These are phyloP conservation scores for Scedosporium dehoogii DNA, from an alignment of 2,329 filamentous ascomycete genomes.

Conservation along the genomic window DNA sequence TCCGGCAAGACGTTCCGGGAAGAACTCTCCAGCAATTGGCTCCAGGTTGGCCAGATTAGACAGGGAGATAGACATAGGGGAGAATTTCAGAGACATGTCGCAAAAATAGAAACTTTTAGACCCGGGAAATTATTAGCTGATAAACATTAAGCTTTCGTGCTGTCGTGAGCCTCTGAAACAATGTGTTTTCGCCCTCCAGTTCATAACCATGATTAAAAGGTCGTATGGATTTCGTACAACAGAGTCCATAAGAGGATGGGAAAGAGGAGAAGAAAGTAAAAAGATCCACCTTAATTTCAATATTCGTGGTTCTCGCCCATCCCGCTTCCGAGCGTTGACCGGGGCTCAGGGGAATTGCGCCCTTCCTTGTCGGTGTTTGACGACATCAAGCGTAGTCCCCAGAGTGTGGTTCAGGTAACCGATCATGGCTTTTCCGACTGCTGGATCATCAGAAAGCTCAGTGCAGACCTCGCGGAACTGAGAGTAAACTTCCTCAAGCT, in stretches of 20 bases:
- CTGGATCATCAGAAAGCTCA: conserved; percentile 28
- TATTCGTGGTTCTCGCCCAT: not conserved
- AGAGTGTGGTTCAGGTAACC: conserved; percentile 33
- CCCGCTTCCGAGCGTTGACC: not conserved
- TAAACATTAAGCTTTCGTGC: conserved; percentile 2
- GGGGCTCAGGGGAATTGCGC: not conserved
- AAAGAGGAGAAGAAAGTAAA: too few species aligned
- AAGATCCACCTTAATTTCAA: too few species aligned
- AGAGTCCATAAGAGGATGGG: too few species aligned
- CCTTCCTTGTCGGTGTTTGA: conserved; percentile 24
- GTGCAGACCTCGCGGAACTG: conserved; percentile 32
- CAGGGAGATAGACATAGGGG: too few species aligned
- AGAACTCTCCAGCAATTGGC: too few species aligned
- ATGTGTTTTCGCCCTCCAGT: not conserved
- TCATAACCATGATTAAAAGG: too few species aligned
- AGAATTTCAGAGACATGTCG: too few species aligned
- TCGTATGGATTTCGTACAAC: too few species aligned
- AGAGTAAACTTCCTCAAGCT: conserved; percentile 35
- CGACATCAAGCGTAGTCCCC: conserved; percentile 30
- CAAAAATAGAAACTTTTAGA: too few species aligned
- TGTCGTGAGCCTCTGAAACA: not conserved
- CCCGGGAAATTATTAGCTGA: not conserved
- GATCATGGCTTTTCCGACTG: conserved; percentile 34
- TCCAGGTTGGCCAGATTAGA: too few species aligned
- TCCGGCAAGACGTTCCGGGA: too few species aligned